phyloP scores from a whole-genome alignment of 2,329 filamentous ascomycete genomes.

The Alternaria sp. region DNA sequence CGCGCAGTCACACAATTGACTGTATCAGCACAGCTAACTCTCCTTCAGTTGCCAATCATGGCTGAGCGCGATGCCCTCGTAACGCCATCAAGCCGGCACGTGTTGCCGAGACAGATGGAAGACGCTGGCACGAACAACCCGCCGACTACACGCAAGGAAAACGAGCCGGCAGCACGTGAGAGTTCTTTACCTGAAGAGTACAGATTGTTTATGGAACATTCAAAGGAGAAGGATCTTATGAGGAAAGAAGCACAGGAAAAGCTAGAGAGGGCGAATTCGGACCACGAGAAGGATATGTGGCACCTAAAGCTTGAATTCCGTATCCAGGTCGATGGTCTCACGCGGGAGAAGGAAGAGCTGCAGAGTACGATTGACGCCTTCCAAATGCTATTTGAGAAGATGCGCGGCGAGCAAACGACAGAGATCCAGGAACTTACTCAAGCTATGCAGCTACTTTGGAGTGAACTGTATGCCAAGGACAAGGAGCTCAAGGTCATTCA shows the following conservation, averaged over 20 bases:
- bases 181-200: no score
- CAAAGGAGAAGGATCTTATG: no score
- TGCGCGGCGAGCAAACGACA: not conserved
- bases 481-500: not conserved
- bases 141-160: rapidly evolving
- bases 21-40: not conserved
- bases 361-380: not conserved
- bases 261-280: rapidly evolving
- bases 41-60: not conserved
- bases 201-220: no score
- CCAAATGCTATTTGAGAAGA: rapidly evolving
- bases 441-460: not conserved
- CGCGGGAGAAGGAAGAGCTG: not conserved
- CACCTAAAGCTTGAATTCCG: not conserved
- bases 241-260: no score
- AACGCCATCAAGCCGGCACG: not conserved
- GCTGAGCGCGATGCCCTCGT: not conserved
- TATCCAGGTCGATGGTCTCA: not conserved
- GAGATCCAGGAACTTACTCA: not conserved
- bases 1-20: not conserved
- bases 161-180: not conserved
- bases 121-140: not conserved
- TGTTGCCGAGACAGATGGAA: rapidly evolving
- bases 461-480: not conserved
- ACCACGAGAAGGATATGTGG: not conserved